These are phyloP conservation scores for Beauveria sp. DNA, from an alignment of 2,329 filamentous ascomycete genomes.

Conservation along the genomic window DNA sequence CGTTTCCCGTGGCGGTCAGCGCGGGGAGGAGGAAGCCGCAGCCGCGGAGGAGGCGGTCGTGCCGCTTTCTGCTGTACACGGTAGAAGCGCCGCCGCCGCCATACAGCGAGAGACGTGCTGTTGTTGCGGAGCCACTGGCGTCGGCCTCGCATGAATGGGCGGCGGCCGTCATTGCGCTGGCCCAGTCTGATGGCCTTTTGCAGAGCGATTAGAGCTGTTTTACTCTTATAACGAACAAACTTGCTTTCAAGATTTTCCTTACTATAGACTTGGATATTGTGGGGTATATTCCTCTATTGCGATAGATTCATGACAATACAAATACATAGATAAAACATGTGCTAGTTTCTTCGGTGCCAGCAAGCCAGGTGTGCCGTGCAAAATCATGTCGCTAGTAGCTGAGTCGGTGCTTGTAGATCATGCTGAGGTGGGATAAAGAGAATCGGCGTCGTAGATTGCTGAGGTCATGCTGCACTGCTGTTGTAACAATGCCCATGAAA, in stretches of 20 bases:
- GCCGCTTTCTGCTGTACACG: background rate
- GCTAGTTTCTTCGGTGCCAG: background rate
- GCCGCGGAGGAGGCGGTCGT: background rate
- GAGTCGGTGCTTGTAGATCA: background rate
- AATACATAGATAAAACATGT: background rate
- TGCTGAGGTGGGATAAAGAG: background rate
- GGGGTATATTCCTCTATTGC: background rate
- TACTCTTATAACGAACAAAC: background rate
- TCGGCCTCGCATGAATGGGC: slow-evolving; percentile 5
- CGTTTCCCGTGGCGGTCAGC: background rate
- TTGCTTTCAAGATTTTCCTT: background rate
- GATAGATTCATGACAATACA: background rate
- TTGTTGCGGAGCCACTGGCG: background rate
- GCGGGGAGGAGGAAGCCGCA: background rate
- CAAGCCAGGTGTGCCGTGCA: background rate
- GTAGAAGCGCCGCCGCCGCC: background rate
- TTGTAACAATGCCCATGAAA: too few relatives aligned
- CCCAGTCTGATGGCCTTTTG: background rate
- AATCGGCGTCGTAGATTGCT: too few relatives aligned
- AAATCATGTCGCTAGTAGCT: background rate
- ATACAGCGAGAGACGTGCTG: background rate
- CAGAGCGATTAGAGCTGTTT: background rate
- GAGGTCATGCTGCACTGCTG: too few relatives aligned
- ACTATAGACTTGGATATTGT: too few relatives aligned
- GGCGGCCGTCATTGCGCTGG: background rate